Evolutionary conservation across 2,329 filamentous ascomycete genomes (phyloP).

Genomic region (Hawksworthiomyces lignivorus): DNA sequence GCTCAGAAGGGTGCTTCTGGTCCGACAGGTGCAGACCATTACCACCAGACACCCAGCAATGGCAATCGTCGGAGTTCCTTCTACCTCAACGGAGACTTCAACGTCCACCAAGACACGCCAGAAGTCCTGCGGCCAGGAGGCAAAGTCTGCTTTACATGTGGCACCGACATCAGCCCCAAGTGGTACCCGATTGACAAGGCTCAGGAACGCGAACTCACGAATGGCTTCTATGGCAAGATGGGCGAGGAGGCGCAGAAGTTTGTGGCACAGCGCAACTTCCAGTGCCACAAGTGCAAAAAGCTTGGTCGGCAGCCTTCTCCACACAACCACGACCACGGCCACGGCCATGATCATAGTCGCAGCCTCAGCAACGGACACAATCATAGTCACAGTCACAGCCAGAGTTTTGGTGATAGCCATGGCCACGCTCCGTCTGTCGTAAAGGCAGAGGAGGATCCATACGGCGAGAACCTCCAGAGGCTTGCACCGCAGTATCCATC

Average conservation of each 20-base stretch:
- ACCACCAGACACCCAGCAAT: conserved; percentile 4
- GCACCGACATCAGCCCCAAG: conserved; percentile 63
- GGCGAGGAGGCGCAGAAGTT: conserved; percentile 52
- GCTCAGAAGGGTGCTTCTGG: background rate
- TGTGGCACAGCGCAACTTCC: conserved; percentile 52
- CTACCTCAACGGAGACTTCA: conserved; percentile 3
- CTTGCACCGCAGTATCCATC: conserved; percentile 8
- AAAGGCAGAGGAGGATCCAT: conserved; percentile 15
- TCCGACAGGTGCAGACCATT: background rate
- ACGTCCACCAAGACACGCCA: conserved; percentile 27
- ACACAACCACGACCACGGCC: conserved; percentile 15
- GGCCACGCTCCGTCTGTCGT: conserved; percentile 2
- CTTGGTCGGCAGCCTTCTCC: conserved; percentile 36
- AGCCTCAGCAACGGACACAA: background rate
- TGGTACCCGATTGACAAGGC: conserved; percentile 58
- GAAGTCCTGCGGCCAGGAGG: conserved; percentile 32
- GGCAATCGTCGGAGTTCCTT: conserved; percentile 5
- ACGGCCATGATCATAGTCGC: background rate
- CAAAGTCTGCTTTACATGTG: conserved; percentile 56
- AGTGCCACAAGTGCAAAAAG: conserved; percentile 70
- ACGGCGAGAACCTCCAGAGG: conserved; percentile 6
- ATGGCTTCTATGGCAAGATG: conserved; percentile 41
- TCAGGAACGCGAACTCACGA: conserved; percentile 44
- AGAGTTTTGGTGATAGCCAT: background rate
- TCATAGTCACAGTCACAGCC: background rate